Percentiles rank a stretch among this genome's conserved stretches.
These are phyloP conservation scores for Vaucheria bursata DNA, from an alignment of 352 stramenopile species.

Conservation along the genomic window DNA sequence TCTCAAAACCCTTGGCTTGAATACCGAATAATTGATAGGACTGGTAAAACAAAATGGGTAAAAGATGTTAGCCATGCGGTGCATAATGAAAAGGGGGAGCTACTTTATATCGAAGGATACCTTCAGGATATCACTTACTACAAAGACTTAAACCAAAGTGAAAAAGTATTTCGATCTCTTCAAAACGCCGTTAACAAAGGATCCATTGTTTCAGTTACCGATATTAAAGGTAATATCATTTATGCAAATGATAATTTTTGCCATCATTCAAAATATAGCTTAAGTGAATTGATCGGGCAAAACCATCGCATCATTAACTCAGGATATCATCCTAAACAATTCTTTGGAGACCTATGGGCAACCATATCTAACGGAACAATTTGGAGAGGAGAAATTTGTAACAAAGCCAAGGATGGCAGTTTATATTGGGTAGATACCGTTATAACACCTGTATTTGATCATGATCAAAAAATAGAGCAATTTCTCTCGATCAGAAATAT, in stretches of 20 bases:
- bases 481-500: neutral
- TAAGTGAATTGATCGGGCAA: neutral
- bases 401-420: neutral
- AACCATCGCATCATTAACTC: neutral
- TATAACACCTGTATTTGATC: neutral
- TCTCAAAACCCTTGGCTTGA: no score
- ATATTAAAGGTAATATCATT: neutral
- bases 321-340: neutral
- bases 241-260: neutral
- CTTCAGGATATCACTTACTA: no score
- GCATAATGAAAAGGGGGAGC: no score
- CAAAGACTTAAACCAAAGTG: neutral
- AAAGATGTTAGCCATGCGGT: no score
- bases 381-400: neutral
- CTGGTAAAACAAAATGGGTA: no score
- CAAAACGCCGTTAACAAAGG: neutral
- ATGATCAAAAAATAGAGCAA: neutral
- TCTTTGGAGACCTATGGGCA: neutral
- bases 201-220: neutral
- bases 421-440: conserved; percentile 1
- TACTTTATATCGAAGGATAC: no score
- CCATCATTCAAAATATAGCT: neutral
- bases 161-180: neutral
- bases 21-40: no score
- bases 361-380: neutral